phyloP scores from a whole-genome alignment of 176 grass and related monocot genomes.

The Alloteropsis semialata region DNA sequence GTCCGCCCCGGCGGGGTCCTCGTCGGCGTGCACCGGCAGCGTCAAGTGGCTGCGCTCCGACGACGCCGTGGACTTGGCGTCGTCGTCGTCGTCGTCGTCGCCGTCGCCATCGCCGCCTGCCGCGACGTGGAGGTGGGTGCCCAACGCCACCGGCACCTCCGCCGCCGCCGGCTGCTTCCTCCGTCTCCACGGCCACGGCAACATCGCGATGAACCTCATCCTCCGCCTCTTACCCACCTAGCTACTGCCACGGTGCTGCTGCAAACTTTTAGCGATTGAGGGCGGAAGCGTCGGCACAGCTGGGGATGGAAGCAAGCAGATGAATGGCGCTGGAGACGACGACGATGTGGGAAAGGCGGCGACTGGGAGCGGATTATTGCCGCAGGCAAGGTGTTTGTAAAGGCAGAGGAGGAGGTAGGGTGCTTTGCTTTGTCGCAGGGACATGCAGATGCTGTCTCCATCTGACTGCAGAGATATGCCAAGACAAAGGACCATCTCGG shows the following conservation, averaged over 20 bases:
- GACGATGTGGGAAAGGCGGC: neutral
- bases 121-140: constrained; percentile 14
- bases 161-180: neutral
- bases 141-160: neutral
- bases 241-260: neutral
- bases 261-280: neutral
- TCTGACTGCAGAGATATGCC: neutral
- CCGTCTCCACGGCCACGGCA: neutral
- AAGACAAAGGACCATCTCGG: no score
- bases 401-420: neutral
- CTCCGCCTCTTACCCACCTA: neutral
- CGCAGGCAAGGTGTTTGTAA: neutral
- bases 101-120: neutral
- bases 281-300: no score
- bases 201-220: neutral
- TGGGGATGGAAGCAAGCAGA: neutral
- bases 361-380: no score
- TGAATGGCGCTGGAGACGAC: neutral
- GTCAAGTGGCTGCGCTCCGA: neutral
- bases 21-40: constrained; percentile 20
- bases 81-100: neutral
- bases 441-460: neutral
- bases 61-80: constrained; percentile 3
- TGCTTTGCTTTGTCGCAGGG: constrained; percentile 31
- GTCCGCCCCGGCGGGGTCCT: neutral